Evolutionary conservation across 768 basidiomycete species (phyloP).

Genomic region (Amanita jacksonii): DNA sequence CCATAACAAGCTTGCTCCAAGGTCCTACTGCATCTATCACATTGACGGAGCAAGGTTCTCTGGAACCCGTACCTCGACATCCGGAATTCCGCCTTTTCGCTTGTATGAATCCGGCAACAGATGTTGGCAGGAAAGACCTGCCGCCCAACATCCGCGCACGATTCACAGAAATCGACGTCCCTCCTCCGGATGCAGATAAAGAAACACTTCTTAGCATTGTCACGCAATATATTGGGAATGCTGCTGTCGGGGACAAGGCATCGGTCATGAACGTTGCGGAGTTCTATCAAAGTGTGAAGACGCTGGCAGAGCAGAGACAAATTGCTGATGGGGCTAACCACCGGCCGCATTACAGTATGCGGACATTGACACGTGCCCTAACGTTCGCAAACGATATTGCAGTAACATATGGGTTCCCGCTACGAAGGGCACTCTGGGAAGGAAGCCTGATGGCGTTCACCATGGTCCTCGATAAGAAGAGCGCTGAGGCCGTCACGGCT

Average conservation of each 20-base stretch:
- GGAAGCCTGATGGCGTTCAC: conserved; percentile 98
- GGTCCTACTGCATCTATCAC: conserved; percentile 85
- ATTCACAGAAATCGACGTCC: conserved; percentile 94
- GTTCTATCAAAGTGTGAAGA: conserved; percentile 78
- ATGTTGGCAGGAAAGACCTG: conserved; percentile 96
- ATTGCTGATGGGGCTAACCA: conserved; percentile 93
- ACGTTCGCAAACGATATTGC: conserved; percentile 84
- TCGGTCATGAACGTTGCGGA: conserved; percentile 88
- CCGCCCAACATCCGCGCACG: conserved; percentile 82
- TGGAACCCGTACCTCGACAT: conserved; percentile 86
- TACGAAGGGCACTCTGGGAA: conserved; percentile 89
- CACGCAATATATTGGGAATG: conserved; percentile 78
- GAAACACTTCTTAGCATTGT: conserved; percentile 86
- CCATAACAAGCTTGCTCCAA: conserved; percentile 79
- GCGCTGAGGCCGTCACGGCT: conserved; percentile 52
- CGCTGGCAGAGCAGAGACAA: conserved; percentile 57
- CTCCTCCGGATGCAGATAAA: conserved; percentile 86
- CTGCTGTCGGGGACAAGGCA: conserved; percentile 75
- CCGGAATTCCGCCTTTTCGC: conserved; percentile 94
- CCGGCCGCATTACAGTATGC: conserved; percentile 94
- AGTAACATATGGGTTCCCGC: conserved; percentile 44
- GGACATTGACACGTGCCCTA: conserved; percentile 84
- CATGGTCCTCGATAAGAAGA: conserved; percentile 77
- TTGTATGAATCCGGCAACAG: conserved; percentile 99
- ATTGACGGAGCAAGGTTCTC: conserved; percentile 84